Conservation (phyloP, 805 yeast genomes). For the Metahyphopichia silvanorum region DNA sequence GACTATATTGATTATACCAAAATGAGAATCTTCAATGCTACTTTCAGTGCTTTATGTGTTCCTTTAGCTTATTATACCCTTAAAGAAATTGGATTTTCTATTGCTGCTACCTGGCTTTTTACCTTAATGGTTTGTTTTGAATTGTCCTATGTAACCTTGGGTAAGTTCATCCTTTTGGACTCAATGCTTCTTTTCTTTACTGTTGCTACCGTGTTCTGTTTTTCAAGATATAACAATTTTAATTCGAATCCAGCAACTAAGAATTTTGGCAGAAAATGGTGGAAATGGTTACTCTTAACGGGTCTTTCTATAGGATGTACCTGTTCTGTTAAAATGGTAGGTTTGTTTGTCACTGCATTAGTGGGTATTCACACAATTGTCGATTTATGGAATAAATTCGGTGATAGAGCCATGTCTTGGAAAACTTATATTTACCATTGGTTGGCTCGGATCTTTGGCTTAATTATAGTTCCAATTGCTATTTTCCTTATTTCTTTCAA, state of each 20-base stretch:
- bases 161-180: conserved; percentile 73
- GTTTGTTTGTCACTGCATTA: conserved; percentile 80
- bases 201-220: conserved; percentile 70
- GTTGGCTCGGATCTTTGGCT: conserved; percentile 60
- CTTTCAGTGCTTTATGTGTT: conserved; percentile 62
- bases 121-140: conserved; percentile 65
- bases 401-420: conserved; percentile 57
- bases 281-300: conserved; percentile 84
- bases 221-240: conserved; percentile 67
- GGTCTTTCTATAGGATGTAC: conserved; percentile 89
- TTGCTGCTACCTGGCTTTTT: conserved; percentile 56
- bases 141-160: conserved; percentile 64
- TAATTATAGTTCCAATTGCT: conserved; percentile 59
- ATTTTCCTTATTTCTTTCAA: conserved; percentile 69
- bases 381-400: conserved; percentile 83
- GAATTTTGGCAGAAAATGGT: conserved; percentile 75
- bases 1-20: conserved; percentile 54
- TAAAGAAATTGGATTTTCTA: conserved; percentile 50
- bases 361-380: conserved; percentile 88
- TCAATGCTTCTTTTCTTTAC: conserved; percentile 77
- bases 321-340: conserved; percentile 95
- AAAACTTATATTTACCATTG: conserved; percentile 56
- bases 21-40: conserved; percentile 72
- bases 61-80: conserved; percentile 73
- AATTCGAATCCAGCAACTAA: conserved; percentile 36